phyloP scores from a whole-genome alignment of 2,329 filamentous ascomycete genomes.

The Fusarium mexicanum region DNA sequence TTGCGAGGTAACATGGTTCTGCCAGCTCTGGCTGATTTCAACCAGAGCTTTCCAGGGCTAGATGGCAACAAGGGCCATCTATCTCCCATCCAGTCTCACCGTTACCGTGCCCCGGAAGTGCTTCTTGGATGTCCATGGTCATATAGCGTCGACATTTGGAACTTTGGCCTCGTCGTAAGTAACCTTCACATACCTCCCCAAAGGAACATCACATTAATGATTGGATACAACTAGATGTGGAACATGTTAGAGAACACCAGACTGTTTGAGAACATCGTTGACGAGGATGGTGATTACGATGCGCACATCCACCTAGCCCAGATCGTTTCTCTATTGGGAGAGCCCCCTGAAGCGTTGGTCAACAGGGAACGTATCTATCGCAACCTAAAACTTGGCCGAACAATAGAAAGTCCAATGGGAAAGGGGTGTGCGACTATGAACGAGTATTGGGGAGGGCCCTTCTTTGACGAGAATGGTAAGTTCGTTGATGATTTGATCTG shows the following conservation, averaged over 20 bases:
- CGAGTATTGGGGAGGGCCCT: conserved; percentile 35
- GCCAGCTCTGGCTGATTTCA: conserved; percentile 33
- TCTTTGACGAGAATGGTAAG: conserved; percentile 25
- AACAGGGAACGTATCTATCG: conserved; percentile 30
- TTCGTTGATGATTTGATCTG: background rate
- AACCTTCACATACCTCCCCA: accelerated
- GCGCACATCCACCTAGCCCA: conserved; percentile 36
- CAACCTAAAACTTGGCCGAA: background rate
- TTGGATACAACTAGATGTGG: conserved; percentile 31
- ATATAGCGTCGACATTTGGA: conserved; percentile 13
- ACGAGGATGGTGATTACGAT: conserved; percentile 35
- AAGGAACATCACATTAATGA: background rate
- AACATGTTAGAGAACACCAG: conserved; percentile 34
- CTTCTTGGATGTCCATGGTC: conserved; percentile 34
- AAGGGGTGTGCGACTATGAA: conserved; percentile 30
- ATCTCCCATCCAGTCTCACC: conserved; percentile 34
- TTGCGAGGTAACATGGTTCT: conserved; percentile 12
- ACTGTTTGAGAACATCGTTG: conserved; percentile 27
- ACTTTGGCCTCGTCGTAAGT: conserved; percentile 8
- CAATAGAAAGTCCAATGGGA: background rate
- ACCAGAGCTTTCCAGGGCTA: conserved; percentile 22
- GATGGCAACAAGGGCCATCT: conserved; percentile 2
- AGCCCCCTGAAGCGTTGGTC: conserved; percentile 21
- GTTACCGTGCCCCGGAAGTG: conserved; percentile 39
- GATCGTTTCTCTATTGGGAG: conserved; percentile 29